Conservation (phyloP, 495 filamentous ascomycete species). For the Lichenothelia convexa region DNA sequence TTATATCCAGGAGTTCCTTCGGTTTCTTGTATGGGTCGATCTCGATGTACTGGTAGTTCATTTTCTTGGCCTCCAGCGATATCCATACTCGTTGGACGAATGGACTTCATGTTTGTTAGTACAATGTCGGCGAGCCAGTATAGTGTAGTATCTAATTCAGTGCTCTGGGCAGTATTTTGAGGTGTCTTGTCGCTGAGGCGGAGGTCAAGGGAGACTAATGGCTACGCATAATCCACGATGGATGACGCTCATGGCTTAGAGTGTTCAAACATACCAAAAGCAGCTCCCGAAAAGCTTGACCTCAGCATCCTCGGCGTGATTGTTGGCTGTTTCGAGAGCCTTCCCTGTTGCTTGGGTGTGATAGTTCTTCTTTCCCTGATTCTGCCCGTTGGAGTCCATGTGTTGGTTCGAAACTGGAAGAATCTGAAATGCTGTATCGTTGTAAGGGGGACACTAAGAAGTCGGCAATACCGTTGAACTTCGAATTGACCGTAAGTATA, state of each 20-base stretch:
- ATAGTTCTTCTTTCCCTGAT: constrained; percentile 46
- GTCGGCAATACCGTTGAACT: no score
- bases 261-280: constrained; percentile 51
- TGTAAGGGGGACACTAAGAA: no score
- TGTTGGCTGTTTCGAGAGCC: constrained; percentile 55
- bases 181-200: no score
- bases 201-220: no score
- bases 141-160: not conserved
- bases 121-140: not conserved
- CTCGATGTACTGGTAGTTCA: constrained; percentile 83
- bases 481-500: no score
- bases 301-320: constrained; percentile 48
- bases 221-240: no score
- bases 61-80: constrained; percentile 67
- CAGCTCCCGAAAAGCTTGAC: constrained; percentile 78
- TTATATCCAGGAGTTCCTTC: constrained; percentile 58
- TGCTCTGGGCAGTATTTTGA: no score
- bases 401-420: no score
- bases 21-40: constrained; percentile 78
- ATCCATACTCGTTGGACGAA: constrained; percentile 97
- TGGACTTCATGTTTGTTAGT: constrained; percentile 23
- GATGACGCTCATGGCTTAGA: no score
- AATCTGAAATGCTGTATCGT: no score
- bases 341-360: constrained; percentile 68
- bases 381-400: no score